Percentiles rank a stretch among this genome's conserved stretches.
phyloP scores from a whole-genome alignment of 768 basidiomycete genomes.

The Sporobolomyces pararoseus region DNA sequence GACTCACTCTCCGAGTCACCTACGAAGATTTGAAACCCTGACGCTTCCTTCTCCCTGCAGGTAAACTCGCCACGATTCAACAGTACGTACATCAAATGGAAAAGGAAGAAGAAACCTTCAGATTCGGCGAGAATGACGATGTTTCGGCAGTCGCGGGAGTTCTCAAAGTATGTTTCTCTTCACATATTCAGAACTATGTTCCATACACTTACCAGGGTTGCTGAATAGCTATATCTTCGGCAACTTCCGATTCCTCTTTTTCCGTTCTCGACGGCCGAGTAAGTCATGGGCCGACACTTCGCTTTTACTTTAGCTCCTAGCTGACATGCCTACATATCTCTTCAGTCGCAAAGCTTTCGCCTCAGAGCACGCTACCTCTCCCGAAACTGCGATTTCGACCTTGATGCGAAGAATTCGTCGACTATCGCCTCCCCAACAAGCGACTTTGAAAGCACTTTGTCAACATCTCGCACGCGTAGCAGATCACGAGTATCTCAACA shows the following conservation, averaged over 20 bases:
- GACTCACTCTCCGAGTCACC: not conserved
- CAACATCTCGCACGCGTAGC: conserved; percentile 41
- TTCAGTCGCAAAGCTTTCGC: conserved; percentile 17
- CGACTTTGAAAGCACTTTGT: conserved; percentile 42
- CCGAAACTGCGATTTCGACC: conserved; percentile 7
- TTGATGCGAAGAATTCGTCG: conserved; percentile 38
- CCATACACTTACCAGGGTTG: too few species aligned
- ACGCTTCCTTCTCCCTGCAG: not conserved
- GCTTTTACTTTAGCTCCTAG: not conserved
- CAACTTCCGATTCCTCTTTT: conserved; percentile 44
- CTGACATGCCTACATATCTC: too few species aligned
- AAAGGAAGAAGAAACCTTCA: conserved; percentile 43
- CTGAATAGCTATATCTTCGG: conserved; percentile 42
- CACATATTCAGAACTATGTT: not conserved
- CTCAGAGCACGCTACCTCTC: conserved; percentile 1
- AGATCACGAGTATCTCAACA: conserved; percentile 36
- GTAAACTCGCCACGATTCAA: conserved; percentile 35
- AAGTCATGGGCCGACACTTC: not conserved
- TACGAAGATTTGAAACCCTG: not conserved
- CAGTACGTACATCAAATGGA: conserved; percentile 43
- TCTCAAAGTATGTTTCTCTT: conserved; percentile 34
- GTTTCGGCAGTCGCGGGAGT: conserved; percentile 40
- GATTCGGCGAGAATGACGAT: conserved; percentile 41
- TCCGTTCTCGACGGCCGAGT: conserved; percentile 34
- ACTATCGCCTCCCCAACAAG: conserved; percentile 41